Evolutionary conservation across 2,329 filamentous ascomycete genomes (phyloP).

Genomic region (Exserohilum rostratum): DNA sequence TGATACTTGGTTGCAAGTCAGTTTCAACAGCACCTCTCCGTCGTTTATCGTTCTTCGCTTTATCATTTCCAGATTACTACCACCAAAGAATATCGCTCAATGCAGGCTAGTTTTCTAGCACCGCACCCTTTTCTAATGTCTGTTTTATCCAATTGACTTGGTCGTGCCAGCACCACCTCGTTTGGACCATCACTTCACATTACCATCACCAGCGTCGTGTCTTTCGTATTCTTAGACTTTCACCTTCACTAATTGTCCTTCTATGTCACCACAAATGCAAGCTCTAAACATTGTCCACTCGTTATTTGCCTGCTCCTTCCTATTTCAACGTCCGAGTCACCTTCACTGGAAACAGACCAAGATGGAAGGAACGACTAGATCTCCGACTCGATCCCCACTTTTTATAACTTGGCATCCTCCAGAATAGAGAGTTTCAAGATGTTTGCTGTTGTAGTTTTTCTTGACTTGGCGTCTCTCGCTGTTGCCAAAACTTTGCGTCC

Average conservation of each 20-base stretch:
- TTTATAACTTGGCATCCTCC: background rate
- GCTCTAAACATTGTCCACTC: background rate
- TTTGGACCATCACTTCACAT: background rate
- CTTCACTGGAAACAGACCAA: constrained; percentile 5
- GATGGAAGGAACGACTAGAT: constrained; percentile 11
- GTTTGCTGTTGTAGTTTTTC: constrained; percentile 1
- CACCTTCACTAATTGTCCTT: too few relatives aligned
- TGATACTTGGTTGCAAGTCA: too few relatives aligned
- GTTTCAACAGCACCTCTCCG: too few relatives aligned
- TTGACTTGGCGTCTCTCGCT: constrained; percentile 4
- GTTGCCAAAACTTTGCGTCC: background rate
- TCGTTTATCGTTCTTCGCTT: too few relatives aligned
- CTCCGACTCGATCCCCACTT: constrained; percentile 1
- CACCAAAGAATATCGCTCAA: too few relatives aligned
- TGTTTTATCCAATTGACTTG: background rate
- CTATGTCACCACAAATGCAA: background rate
- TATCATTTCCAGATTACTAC: too few relatives aligned
- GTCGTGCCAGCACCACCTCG: background rate
- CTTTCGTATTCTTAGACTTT: background rate
- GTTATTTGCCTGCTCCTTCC: constrained; percentile 1
- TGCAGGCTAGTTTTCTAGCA: too few relatives aligned
- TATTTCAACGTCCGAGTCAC: background rate
- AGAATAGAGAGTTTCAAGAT: background rate
- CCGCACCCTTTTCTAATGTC: background rate
- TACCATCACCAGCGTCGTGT: background rate